Evolutionary conservation across 805 yeast genomes (phyloP).

Genomic region (Candida parachauliodes): DNA sequence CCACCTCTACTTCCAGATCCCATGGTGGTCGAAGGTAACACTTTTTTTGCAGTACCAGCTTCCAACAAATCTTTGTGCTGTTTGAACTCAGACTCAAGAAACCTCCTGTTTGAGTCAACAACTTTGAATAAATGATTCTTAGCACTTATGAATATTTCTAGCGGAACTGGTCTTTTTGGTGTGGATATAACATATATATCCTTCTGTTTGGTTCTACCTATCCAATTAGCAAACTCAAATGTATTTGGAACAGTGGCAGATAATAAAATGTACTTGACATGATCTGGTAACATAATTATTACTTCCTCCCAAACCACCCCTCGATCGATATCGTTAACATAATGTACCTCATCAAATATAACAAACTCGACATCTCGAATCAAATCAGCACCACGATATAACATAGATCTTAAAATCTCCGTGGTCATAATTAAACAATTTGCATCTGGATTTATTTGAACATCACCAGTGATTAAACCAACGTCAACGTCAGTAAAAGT

Average conservation of each 20-base stretch:
- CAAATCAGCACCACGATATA: slow-evolving; percentile 93
- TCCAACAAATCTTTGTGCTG: slow-evolving; percentile 54
- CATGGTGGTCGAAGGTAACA: slow-evolving; percentile 33
- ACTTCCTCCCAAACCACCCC: slow-evolving; percentile 99
- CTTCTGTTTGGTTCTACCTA: slow-evolving; percentile 93
- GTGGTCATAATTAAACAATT: slow-evolving; percentile 97
- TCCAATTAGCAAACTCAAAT: slow-evolving; percentile 97
- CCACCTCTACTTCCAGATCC: slow-evolving; percentile 41
- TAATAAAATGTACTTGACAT: slow-evolving; percentile 82
- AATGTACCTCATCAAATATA: slow-evolving; percentile 96
- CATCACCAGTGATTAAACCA: slow-evolving; percentile 96
- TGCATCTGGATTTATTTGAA: slow-evolving; percentile 95
- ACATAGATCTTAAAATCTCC: slow-evolving; percentile 91
- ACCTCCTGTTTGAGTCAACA: slow-evolving; percentile 65
- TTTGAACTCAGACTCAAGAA: slow-evolving; percentile 60
- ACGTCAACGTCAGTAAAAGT: slow-evolving; percentile 80
- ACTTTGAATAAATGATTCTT: slow-evolving; percentile 69
- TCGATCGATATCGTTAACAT: slow-evolving; percentile 93
- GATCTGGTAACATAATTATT: slow-evolving; percentile 95
- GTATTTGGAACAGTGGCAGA: slow-evolving; percentile 99
- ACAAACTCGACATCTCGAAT: slow-evolving; percentile 97
- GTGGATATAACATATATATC: slow-evolving; percentile 96
- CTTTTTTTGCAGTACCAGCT: slow-evolving; percentile 19
- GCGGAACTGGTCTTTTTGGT: slow-evolving; percentile 93
- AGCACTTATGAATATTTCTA: slow-evolving; percentile 84